Conservation (phyloP, 345 rosid genomes). For the Passiflora organensis region DNA sequence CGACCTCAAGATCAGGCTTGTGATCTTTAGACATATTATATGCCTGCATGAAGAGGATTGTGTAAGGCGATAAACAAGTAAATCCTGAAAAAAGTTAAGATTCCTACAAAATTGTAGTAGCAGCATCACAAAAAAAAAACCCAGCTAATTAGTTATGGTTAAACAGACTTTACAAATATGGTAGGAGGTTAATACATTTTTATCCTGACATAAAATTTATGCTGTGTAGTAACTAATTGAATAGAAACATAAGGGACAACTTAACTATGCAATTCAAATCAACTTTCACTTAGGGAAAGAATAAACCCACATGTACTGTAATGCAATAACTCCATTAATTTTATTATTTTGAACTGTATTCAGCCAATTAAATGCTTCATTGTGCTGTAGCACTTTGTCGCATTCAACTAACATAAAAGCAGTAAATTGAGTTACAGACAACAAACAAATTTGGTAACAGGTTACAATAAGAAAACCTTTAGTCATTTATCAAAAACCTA, state of each 20-base stretch:
- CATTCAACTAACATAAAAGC: no score
- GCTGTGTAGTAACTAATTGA: background rate
- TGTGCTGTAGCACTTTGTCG: no score
- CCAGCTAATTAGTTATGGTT: background rate
- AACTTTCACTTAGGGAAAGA: no score
- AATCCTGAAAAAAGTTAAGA: background rate
- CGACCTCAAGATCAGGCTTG: constrained; percentile 91
- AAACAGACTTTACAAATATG: no score
- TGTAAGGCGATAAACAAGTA: no score
- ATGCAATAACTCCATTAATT: no score
- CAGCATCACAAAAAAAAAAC: background rate
- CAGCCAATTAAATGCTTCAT: no score
- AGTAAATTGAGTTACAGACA: background rate
- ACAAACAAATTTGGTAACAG: background rate
- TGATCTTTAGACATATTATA: constrained; percentile 91
- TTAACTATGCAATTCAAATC: no score
- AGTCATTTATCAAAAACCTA: background rate
- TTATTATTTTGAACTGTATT: no score
- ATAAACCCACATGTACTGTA: no score
- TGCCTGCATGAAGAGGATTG: constrained; percentile 61
- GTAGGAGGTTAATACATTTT: no score
- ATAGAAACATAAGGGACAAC: background rate
- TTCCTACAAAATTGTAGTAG: background rate
- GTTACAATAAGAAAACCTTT: background rate
- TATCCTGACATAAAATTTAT: no score